These are phyloP conservation scores for Grosmannia penicillata DNA, from an alignment of 2,329 filamentous ascomycete genomes.

Conservation along the genomic window DNA sequence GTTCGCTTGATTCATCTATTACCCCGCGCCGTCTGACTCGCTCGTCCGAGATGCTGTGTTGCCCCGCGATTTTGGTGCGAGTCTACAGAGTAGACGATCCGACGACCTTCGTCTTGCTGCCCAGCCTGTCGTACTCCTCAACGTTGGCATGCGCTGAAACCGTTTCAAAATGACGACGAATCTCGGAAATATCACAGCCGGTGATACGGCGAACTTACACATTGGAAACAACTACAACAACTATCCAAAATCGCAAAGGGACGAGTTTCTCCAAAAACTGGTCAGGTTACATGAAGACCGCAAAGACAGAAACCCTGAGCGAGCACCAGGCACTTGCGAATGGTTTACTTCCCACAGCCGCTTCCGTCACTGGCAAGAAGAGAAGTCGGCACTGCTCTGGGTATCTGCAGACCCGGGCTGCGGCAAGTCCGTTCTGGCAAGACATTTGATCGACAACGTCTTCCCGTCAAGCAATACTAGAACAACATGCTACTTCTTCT, in stretches of 20 bases:
- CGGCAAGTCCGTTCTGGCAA: conserved; percentile 4
- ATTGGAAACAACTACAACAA: no score
- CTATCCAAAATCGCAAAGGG: neutral
- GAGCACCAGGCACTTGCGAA: conserved; percentile 1
- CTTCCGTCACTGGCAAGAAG: conserved; percentile 1
- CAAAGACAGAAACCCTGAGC: conserved; percentile 1
- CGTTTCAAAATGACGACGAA: no score
- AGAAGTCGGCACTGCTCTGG: conserved; percentile 2
- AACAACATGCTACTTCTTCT: conserved; percentile 7
- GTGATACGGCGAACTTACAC: no score
- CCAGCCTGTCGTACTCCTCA: no score
- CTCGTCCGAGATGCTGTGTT: no score
- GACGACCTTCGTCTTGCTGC: no score
- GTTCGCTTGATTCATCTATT: no score
- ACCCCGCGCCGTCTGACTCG: no score
- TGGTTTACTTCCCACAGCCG: conserved; percentile 1
- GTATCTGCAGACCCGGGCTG: conserved; percentile 3
- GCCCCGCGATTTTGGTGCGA: no score
- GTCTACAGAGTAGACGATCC: no score
- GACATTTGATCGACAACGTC: neutral
- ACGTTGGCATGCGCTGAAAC: no score
- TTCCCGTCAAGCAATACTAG: neutral
- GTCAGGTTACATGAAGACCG: neutral
- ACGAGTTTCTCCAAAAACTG: neutral
- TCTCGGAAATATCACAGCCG: no score